A percentile compares a stretch with the other conserved stretches of the same genome.
Conservation (phyloP, 1,284 basidiomycete species). For the Malassezia equina region DNA sequence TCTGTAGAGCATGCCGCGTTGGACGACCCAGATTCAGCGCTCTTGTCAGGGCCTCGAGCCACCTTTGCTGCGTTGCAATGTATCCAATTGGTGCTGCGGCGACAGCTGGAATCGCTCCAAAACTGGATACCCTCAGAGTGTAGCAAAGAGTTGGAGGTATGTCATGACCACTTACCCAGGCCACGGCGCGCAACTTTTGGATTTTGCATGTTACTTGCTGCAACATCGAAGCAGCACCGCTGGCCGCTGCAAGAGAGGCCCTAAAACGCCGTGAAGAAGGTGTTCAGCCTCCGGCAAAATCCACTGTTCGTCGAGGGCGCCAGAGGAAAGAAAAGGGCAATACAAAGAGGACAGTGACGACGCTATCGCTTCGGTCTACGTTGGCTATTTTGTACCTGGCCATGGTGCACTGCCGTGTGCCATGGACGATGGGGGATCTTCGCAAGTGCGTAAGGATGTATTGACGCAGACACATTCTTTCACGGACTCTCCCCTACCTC, state of each 20-base stretch:
- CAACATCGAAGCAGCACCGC: slow-evolving; percentile 3
- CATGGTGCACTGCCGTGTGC: slow-evolving; percentile 9
- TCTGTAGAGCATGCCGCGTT: neutral
- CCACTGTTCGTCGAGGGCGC: neutral
- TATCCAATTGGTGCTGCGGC: slow-evolving; percentile 24
- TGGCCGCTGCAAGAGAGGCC: slow-evolving; percentile 3
- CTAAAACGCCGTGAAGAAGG: neutral
- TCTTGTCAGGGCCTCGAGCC: slow-evolving; percentile 1
- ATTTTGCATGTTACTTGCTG: slow-evolving; percentile 17
- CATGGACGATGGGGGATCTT: slow-evolving; percentile 10
- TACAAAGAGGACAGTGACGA: neutral
- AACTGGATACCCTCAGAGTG: neutral
- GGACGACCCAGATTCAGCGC: neutral
- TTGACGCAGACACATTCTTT: slow-evolving; percentile 10
- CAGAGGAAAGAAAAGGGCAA: neutral
- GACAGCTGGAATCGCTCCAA: slow-evolving; percentile 17
- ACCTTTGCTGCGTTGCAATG: slow-evolving; percentile 17
- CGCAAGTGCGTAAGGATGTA: slow-evolving; percentile 1
- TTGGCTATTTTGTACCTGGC: slow-evolving; percentile 13
- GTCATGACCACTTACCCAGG: neutral
- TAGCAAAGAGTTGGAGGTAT: neutral
- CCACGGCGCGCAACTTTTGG: slow-evolving; percentile 23
- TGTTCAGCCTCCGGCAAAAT: neutral
- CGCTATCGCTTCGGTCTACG: slow-evolving; percentile 11
- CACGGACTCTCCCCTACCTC: slow-evolving; percentile 61